Evolutionary conservation across 306 rosid genomes (phyloP).

Genomic region (Dryas drummondii): DNA sequence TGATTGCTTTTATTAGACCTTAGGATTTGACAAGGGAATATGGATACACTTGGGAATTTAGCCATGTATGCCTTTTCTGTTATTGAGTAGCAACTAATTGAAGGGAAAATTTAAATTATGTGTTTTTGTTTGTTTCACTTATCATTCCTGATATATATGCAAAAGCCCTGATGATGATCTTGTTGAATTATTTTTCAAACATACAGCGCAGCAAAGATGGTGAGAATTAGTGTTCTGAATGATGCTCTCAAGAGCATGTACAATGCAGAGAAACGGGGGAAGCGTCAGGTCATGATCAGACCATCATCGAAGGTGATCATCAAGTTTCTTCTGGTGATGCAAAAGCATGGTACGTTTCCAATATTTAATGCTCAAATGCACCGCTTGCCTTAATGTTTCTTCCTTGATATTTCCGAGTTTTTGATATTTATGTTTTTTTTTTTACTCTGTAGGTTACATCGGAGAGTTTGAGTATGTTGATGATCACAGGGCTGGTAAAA

Average conservation of each 20-base stretch:
- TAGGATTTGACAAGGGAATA: neutral
- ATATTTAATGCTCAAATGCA: neutral
- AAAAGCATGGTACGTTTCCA: conserved; percentile 48
- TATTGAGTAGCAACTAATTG: neutral
- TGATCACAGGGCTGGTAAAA: conserved; percentile 63
- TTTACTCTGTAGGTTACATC: conserved; percentile 44
- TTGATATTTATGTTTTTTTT: neutral
- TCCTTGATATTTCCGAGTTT: neutral
- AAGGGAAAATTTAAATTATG: neutral
- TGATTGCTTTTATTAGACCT: neutral
- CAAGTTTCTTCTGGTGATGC: conserved; percentile 46
- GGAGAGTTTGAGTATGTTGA: conserved; percentile 68
- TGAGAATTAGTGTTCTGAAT: conserved; percentile 37
- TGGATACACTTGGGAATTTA: neutral
- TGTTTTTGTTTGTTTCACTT: neutral
- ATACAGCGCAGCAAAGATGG: conserved; percentile 32
- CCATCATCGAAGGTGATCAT: conserved; percentile 46
- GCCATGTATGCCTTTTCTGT: neutral
- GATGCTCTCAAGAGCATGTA: conserved; percentile 53
- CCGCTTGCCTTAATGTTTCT: neutral
- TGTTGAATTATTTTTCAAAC: neutral
- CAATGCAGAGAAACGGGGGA: conserved; percentile 51
- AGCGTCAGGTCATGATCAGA: conserved; percentile 47
- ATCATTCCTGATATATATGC: neutral
- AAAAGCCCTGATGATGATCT: neutral